Evolutionary conservation across 768 basidiomycete genomes (phyloP), one percentile per base, ranked within the genome.

Genomic region (Fistulinella prunicolor): DNA sequence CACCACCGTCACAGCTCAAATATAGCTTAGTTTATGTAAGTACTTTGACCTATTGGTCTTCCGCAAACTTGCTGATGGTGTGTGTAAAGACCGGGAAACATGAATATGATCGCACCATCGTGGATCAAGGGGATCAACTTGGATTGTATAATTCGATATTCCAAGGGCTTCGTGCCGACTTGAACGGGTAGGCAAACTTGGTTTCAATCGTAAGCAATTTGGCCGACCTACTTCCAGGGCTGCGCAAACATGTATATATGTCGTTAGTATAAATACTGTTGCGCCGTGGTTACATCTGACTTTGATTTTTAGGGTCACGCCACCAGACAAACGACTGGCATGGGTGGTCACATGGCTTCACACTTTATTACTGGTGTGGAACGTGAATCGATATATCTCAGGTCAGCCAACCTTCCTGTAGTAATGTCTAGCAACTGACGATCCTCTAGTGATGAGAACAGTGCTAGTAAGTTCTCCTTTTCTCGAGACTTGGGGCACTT

Each of bases 181-280:
- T n/a, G n/a, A n/a, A n/a, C n/a, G n/a, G 60, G 37, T 46, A 46
- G 57, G 7, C 53, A 56, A 6, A 44, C 14, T 13, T 17, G 17
- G 0, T 9, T 14, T 26, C 9, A 7, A 22, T 2, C 12, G 6
- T 24, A 4, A 28, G n/a, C n/a, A 46, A 12, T n/a, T 32, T 55
- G 23, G 34, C 56, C 44, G 14, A 46, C 16, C 24, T 8, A 38
- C 5, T 23, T 44, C 44, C 44, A 87, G 87, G 28, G 68, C 73
- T 14, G 86, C 85, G 28, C n/a, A 78, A 22, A 77, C 89, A 2
- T 80, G 82, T 21, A 75, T 94, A 12, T 95, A 92, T 67, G 94
- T 95, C 51, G 88, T 88, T 59, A 57, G 77, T 66, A 7, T 20
- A 8, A 6, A 19, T 34, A 9, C n/a, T n/a, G n/a, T n/a, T n/a